Conservation (phyloP, 495 filamentous ascomycete genomes). For the Neurospora hispaniola region DNA sequence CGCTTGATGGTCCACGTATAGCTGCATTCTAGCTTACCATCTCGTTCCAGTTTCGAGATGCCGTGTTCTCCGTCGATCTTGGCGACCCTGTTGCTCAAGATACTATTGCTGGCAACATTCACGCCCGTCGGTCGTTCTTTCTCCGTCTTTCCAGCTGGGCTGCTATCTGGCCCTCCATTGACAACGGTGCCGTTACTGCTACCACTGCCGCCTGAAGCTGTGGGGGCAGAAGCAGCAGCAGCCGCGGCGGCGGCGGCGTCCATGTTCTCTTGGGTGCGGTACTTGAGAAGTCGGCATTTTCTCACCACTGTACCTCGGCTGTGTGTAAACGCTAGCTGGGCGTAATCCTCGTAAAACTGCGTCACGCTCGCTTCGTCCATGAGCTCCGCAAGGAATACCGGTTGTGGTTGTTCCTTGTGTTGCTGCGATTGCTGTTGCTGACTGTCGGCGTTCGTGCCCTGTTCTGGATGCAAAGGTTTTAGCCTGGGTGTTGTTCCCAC, state of each 20-base stretch:
- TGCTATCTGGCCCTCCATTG: not conserved
- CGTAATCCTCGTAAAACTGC: slow-evolving; percentile 93
- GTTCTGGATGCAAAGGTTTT: slow-evolving; percentile 26
- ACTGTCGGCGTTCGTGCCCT: slow-evolving; percentile 16
- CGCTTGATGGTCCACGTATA: slow-evolving; percentile 95
- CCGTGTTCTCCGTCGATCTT: slow-evolving; percentile 67
- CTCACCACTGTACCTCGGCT: slow-evolving; percentile 72
- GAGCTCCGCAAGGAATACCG: slow-evolving; percentile 83
- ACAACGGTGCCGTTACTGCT: not conserved
- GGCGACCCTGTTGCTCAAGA: slow-evolving; percentile 41
- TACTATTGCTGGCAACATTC: slow-evolving; percentile 23
- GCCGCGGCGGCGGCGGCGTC: slow-evolving; percentile 26
- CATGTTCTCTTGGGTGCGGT: slow-evolving; percentile 63
- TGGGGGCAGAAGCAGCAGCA: slow-evolving; percentile 5
- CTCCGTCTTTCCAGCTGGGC: slow-evolving; percentile 12
- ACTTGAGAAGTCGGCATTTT: slow-evolving; percentile 81
- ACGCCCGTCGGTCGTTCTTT: not conserved
- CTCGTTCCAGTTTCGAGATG: slow-evolving; percentile 66
- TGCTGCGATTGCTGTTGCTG: not conserved
- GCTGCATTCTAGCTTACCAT: slow-evolving; percentile 87
- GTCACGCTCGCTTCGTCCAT: slow-evolving; percentile 89
- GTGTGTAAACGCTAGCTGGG: slow-evolving; percentile 80
- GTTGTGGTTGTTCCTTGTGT: slow-evolving; percentile 37
- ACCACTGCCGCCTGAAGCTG: not conserved
- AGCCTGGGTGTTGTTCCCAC: slow-evolving; percentile 37